A percentile compares a stretch with the other conserved stretches of the same genome.
Evolutionary conservation across 2,329 filamentous ascomycete species (phyloP).

Genomic region (Thelonectria discophora): DNA sequence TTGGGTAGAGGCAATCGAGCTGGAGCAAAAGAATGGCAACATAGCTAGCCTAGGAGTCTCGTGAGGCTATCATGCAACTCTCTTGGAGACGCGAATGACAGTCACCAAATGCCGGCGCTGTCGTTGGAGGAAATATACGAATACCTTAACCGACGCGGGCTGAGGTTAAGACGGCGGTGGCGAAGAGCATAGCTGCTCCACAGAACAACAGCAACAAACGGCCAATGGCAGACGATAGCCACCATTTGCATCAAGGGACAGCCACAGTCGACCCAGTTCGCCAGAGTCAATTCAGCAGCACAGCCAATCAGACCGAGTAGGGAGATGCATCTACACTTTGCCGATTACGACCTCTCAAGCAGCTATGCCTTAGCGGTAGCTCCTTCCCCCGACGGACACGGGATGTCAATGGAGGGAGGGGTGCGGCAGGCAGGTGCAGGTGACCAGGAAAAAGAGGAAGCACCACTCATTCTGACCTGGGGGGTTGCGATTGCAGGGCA

Average conservation of each 20-base stretch:
- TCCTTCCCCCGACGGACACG: no score
- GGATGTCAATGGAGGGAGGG: no score
- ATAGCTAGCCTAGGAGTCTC: background rate
- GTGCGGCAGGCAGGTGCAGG: background rate
- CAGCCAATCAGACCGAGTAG: conserved; percentile 8
- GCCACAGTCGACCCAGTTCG: background rate
- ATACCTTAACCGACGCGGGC: no score
- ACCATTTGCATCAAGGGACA: background rate
- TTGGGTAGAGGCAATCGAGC: background rate
- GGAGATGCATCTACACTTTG: conserved; percentile 7
- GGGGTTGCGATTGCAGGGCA: no score
- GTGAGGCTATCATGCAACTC: background rate
- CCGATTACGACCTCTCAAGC: conserved; percentile 6
- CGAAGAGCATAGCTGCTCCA: background rate
- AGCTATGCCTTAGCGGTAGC: background rate
- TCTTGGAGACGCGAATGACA: background rate
- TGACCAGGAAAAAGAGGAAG: background rate
- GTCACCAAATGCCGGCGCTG: background rate
- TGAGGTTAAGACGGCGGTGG: background rate
- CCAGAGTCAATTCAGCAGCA: background rate
- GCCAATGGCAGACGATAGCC: background rate
- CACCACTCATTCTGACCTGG: background rate
- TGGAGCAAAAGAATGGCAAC: background rate
- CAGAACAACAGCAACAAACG: background rate
- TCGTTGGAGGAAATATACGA: background rate